phyloP scores from a whole-genome alignment of 129 eudicot species.

The Flaveria bidentis region DNA sequence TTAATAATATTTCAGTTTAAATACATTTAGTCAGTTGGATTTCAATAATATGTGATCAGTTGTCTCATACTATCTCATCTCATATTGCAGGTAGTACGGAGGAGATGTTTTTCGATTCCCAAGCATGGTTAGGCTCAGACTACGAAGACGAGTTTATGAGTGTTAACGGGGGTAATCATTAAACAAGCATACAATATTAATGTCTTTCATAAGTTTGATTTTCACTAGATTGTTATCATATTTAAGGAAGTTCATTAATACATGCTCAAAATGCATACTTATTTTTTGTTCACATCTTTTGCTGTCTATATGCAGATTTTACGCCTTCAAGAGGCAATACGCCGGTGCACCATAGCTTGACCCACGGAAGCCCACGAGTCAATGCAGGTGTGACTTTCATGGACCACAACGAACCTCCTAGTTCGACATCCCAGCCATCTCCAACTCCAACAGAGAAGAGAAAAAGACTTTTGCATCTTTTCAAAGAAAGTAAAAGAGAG shows the following conservation, averaged over 20 bases:
- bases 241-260: neutral
- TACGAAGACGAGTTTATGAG: constrained; percentile 64
- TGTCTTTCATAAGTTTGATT: neutral
- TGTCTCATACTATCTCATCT: neutral
- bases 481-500: constrained; percentile 47
- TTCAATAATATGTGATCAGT: neutral
- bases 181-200: neutral
- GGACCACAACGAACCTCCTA: neutral
- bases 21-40: neutral
- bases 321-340: constrained; percentile 69
- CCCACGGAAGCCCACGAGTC: constrained; percentile 13
- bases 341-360: constrained; percentile 52
- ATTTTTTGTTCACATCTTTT: neutral
- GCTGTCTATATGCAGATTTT: constrained; percentile 37
- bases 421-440: constrained; percentile 17
- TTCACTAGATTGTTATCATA: no score
- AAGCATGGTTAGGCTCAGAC: constrained; percentile 72
- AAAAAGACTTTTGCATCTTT: constrained; percentile 56
- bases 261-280: neutral
- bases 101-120: constrained; percentile 66
- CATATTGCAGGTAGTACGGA: constrained; percentile 59
- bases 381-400: neutral
- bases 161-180: constrained; percentile 59
- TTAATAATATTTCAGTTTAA: no score
- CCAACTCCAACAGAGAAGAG: constrained; percentile 49